A percentile compares a stretch with the other conserved stretches of the same genome.
Evolutionary conservation across 306 rosid species (phyloP).

Genomic region (Malus sylvestris): DNA sequence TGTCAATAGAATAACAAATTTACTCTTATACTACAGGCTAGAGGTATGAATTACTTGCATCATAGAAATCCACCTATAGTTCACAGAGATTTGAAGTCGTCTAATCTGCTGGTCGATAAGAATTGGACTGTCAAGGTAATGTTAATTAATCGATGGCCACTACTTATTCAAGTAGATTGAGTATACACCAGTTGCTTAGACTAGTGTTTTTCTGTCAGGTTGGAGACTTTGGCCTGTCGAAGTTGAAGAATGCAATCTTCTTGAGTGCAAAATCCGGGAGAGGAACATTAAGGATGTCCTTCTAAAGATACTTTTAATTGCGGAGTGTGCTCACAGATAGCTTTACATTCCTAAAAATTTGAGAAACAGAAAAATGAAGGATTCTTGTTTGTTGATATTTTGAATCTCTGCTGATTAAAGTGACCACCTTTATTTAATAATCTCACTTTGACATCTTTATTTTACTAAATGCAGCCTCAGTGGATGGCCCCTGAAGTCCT

Average conservation of each 20-base stretch:
- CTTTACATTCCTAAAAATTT: not conserved
- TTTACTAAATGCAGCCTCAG: conserved; percentile 54
- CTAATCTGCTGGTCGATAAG: conserved; percentile 67
- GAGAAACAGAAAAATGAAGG: not conserved
- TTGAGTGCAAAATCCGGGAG: conserved; percentile 59
- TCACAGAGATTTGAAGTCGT: conserved; percentile 75
- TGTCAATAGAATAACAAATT: not conserved
- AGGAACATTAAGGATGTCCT: conserved; percentile 53
- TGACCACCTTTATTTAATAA: not conserved
- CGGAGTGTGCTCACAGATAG: not conserved
- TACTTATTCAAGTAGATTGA: conserved; percentile 1
- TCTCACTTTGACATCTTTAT: not conserved
- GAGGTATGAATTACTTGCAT: conserved; percentile 81
- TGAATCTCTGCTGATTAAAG: not conserved
- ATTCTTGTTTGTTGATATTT: not conserved
- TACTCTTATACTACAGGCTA: conserved; percentile 41
- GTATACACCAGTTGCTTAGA: conserved; percentile 4
- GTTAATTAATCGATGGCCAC: not conserved
- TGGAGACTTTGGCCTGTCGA: conserved; percentile 79
- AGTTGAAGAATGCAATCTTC: conserved; percentile 56
- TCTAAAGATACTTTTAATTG: not conserved
- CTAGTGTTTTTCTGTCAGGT: conserved; percentile 33
- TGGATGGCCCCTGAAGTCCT: conserved; percentile 92
- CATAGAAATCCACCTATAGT: conserved; percentile 75
- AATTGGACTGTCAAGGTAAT: conserved; percentile 81